A percentile compares a stretch with the other conserved stretches of the same genome.
These are phyloP conservation scores for Aspergillus egyptiacus DNA, from an alignment of 495 filamentous ascomycete genomes.

Conservation along the genomic window DNA sequence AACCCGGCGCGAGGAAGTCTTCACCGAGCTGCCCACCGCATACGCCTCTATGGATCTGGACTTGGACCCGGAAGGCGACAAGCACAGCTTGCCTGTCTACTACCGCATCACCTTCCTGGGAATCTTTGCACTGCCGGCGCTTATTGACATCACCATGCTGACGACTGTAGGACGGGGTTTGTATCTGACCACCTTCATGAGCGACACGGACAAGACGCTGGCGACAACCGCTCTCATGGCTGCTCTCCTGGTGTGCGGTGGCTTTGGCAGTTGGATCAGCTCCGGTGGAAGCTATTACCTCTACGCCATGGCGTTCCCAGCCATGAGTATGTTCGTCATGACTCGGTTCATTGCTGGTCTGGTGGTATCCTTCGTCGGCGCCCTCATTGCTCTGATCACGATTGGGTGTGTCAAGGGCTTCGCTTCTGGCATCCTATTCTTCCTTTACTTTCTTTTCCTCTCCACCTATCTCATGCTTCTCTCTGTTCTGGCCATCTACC, in stretches of 20 bases:
- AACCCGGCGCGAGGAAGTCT: slow-evolving; percentile 10
- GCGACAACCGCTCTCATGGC: slow-evolving; percentile 16
- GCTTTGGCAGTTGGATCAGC: slow-evolving; percentile 16
- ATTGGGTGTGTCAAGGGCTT: slow-evolving; percentile 12
- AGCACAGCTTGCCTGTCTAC: slow-evolving; percentile 2
- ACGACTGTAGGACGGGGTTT: slow-evolving; percentile 15
- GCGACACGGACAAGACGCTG: slow-evolving; percentile 12
- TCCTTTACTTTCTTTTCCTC: slow-evolving; percentile 17
- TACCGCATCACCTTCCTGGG: slow-evolving; percentile 14
- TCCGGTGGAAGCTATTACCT: slow-evolving; percentile 16
- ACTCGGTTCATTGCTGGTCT: slow-evolving; percentile 16
- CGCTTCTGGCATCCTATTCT: slow-evolving; percentile 14
- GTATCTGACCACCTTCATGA: slow-evolving; percentile 18
- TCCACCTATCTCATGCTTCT: slow-evolving; percentile 14
- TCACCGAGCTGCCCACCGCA: slow-evolving; percentile 15
- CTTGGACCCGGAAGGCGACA: slow-evolving; percentile 11
- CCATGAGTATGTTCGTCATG: slow-evolving; percentile 18
- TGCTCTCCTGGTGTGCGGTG: slow-evolving; percentile 16
- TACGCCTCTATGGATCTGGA: slow-evolving; percentile 18
- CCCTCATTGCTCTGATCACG: slow-evolving; percentile 9
- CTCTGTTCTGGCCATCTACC: slow-evolving; percentile 11
- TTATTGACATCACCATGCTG: slow-evolving; percentile 15
- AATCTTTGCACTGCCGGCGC: slow-evolving; percentile 14
- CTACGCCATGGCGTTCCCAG: slow-evolving; percentile 18
- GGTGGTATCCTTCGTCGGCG: slow-evolving; percentile 8